Evolutionary conservation across 305 asterid genomes (phyloP).

Genomic region (Fraxinus paxiana): DNA sequence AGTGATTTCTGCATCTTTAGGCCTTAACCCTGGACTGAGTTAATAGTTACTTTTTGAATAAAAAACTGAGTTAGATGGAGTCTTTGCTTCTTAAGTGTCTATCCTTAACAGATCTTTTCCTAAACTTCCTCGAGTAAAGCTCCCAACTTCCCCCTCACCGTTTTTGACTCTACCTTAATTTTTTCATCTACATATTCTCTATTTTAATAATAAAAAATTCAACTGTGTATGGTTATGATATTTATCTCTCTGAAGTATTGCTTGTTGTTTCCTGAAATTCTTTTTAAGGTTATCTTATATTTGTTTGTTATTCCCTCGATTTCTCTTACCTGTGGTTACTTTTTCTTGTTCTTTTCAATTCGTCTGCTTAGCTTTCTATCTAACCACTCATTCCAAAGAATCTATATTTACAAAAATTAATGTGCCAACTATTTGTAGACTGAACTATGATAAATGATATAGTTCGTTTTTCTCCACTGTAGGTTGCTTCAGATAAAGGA

Average conservation of each 20-base stretch:
- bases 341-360: neutral
- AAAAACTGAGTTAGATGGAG: neutral
- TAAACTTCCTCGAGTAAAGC: neutral
- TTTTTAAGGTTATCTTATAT: neutral
- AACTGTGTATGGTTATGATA: neutral
- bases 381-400: neutral
- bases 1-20: neutral
- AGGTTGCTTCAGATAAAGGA: conserved; percentile 86
- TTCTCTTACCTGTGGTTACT: neutral
- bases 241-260: neutral
- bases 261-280: neutral
- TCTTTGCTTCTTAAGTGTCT: neutral
- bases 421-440: neutral
- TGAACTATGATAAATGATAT: conserved; percentile 1
- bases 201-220: neutral
- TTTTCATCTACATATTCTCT: neutral
- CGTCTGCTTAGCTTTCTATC: neutral
- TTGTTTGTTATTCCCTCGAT: neutral
- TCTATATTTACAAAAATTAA: neutral
- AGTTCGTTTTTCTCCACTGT: conserved; percentile 16
- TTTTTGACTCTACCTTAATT: neutral
- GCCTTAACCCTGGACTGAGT: neutral
- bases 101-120: neutral
- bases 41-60: neutral
- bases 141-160: neutral